Conservation (phyloP, 805 yeast species). For the Lipomyces yamadae region DNA sequence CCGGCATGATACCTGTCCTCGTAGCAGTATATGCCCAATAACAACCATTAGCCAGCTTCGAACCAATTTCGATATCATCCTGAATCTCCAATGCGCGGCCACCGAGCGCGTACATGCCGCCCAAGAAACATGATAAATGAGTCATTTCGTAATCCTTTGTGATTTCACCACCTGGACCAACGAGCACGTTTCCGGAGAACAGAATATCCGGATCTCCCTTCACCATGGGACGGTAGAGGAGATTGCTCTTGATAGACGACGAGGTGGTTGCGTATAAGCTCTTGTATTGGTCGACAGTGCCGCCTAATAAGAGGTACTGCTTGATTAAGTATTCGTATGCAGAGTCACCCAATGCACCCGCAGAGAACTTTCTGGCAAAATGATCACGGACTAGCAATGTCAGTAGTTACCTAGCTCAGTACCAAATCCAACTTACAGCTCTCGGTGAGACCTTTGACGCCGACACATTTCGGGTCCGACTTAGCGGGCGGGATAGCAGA, state of each 20-base stretch:
- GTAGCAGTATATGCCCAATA: slow-evolving; percentile 50
- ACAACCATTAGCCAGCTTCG: slow-evolving; percentile 56
- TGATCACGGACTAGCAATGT: slow-evolving; percentile 2
- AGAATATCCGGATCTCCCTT: slow-evolving; percentile 50
- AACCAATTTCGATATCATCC: slow-evolving; percentile 51
- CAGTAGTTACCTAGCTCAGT: not conserved
- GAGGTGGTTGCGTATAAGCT: slow-evolving; percentile 46
- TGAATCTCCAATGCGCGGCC: slow-evolving; percentile 50
- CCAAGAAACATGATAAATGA: slow-evolving; percentile 57
- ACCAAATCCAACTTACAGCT: slow-evolving; percentile 6
- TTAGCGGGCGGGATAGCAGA: not conserved
- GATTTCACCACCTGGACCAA: slow-evolving; percentile 34
- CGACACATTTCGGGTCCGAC: slow-evolving; percentile 20
- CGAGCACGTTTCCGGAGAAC: slow-evolving; percentile 43
- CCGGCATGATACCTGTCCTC: slow-evolving; percentile 53
- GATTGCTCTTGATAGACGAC: slow-evolving; percentile 48
- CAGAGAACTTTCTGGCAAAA: slow-evolving; percentile 30
- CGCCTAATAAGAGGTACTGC: slow-evolving; percentile 52
- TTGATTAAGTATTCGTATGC: slow-evolving; percentile 58
- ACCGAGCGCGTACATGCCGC: slow-evolving; percentile 59
- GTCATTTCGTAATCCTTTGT: slow-evolving; percentile 50
- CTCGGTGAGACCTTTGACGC: slow-evolving; percentile 19
- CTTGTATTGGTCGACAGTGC: slow-evolving; percentile 48
- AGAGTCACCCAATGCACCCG: slow-evolving; percentile 54
- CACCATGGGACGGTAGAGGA: slow-evolving; percentile 54